Evolutionary conservation across 495 filamentous ascomycete species (phyloP), one percentile per base, ranked within the genome.

Genomic region (Viridothelium virens): DNA sequence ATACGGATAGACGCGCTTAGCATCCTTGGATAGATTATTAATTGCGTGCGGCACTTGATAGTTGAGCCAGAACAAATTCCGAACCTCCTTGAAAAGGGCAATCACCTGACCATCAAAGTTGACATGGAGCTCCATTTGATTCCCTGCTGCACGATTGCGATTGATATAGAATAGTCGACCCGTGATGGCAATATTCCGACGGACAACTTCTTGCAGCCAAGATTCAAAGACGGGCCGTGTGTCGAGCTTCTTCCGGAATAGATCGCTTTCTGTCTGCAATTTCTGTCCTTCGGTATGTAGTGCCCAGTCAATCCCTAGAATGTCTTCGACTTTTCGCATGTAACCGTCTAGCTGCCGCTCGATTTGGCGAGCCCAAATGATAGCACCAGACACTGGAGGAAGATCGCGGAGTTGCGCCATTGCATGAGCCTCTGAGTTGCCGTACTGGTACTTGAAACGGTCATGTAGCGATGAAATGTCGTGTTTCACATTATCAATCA

Each of bases 81-180:
- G 86, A n/a, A 96, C 95, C 78, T 99, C 94, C 73, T 99, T 99
- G 82, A 97, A 99, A 38, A 99, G 78, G 0, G 91, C 90, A 75
- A 97, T 99, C 66, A 97, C 89, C 72, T 97, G 93, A 9, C 90
- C 86, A 76, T 99, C 92, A 67, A 99, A 99, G 75, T 97, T 99
- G 72, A 99, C 91, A 3, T 83, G 84, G 16, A 99, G 83, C 75
- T 97, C 92, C 44, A 96, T 75, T 9, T 83, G 82, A 73, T 96
- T 94, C 66, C 91, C 92, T 3, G 90, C 87, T 3, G 92, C 87
- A 59, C 94, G 86, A 69, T 96, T 93, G 70, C 87, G 88, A 63
- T 82, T 86, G 70, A 99, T 92, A 69, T 87, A 88, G 78, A 99
- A 99, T 5, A 99, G 83, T 18, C 91, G 87, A 11, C 94, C 94